Conservation (phyloP, 2,329 filamentous ascomycete species). For the Whalleya microplaca region DNA sequence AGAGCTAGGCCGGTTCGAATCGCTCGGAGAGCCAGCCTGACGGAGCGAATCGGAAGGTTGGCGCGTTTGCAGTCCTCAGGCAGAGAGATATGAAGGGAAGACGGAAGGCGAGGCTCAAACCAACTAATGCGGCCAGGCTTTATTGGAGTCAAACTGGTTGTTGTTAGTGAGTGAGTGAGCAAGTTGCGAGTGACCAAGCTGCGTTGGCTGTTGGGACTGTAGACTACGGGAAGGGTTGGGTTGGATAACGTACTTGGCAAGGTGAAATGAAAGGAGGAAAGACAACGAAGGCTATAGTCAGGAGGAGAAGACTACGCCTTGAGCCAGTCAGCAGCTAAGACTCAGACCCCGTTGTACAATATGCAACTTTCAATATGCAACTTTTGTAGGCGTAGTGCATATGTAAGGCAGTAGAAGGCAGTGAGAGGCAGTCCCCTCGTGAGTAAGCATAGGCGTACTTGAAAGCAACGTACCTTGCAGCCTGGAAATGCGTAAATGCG, state of each 20-base stretch:
- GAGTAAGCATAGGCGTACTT: neutral
- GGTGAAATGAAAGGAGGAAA: neutral
- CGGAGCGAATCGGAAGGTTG: slow-evolving; percentile 33
- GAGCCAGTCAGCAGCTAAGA: neutral
- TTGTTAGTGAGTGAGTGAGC: too few relatives aligned
- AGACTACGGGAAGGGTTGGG: neutral
- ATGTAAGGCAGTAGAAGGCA: neutral
- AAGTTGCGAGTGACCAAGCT: neutral
- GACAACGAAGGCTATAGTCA: neutral
- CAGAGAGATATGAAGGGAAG: slow-evolving; percentile 2
- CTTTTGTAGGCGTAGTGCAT: neutral
- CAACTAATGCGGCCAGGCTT: neutral
- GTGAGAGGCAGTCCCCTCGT: too few relatives aligned
- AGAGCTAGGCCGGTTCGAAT: slow-evolving; percentile 59
- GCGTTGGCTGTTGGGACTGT: neutral
- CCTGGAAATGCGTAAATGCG: neutral
- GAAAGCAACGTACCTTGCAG: neutral
- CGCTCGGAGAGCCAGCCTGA: slow-evolving; percentile 60
- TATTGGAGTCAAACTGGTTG: neutral
- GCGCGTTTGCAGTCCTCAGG: slow-evolving; percentile 1
- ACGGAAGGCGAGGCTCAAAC: neutral
- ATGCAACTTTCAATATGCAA: too few relatives aligned
- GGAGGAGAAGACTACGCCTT: neutral
- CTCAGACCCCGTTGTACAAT: neutral
- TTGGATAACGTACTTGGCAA: neutral